Evolutionary conservation across 139 green algal genomes (phyloP), one percentile per base, ranked within the genome.

Genomic region (Pleodorina starrii): DNA sequence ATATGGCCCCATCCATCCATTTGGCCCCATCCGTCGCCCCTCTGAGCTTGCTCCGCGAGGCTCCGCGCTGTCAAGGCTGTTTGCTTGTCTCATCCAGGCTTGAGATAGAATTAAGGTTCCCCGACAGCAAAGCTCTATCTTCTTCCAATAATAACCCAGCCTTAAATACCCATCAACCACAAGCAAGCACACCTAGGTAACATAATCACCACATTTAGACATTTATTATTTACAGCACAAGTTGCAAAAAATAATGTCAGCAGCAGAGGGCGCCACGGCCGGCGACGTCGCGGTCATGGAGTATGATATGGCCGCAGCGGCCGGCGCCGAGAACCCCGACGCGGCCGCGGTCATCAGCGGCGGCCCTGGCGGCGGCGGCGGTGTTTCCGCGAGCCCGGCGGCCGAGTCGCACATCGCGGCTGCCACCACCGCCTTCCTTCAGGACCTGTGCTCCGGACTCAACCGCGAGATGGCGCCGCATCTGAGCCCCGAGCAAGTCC

Each of bases 361-460:
- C 35, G 54, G 38, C 36, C 35, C 36, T 23, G 36, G 29, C 50
- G 78, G 1, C 36, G 78, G 1, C 36, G 78, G 23, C 1, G 54
- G 7, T 2, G 54, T 2, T 6, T 5, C 54, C 1, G n/a, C 35
- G 32, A 66, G 6, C 44, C 74, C 44, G 2, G 17, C 43, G 9
- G n/a, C n/a, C n/a, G 74, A 82, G 42, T 44, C 74, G 11, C 17
- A 63, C 44, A 44, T 48, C 6, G 78, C 38, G 7, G 38, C 38
- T 27, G 59, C 25, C 35, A 19, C 36, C 29, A 35, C 40, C 17
- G 54, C 80, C 40, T 76, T 76, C 60, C 60, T 76, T 23, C 29
- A 57, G 25, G 78, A 86, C 38, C 29, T 86, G 59, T 86, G 80
- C 80, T 42, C 25, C 27, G 80, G 80, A 7, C 60, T 86, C 21